Conservation (phyloP, 2,329 filamentous ascomycete genomes). For the Alternaria triticimaculans region DNA sequence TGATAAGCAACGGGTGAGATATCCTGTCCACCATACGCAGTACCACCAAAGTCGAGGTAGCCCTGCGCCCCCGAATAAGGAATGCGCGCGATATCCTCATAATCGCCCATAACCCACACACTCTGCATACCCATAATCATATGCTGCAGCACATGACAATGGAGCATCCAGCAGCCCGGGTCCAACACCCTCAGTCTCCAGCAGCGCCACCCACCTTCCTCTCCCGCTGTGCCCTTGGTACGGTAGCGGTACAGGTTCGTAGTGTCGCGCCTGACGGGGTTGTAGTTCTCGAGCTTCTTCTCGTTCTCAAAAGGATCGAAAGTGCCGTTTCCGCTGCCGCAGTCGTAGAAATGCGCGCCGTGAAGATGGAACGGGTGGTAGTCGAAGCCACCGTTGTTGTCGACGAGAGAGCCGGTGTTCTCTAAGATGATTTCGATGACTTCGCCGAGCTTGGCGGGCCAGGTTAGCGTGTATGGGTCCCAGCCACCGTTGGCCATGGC, state of each 20-base stretch:
- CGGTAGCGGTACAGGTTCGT: constrained; percentile 65
- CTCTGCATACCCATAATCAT: constrained; percentile 63
- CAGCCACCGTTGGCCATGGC: constrained; percentile 61
- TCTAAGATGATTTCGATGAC: constrained; percentile 62
- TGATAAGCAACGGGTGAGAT: constrained; percentile 17
- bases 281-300: constrained; percentile 41
- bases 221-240: constrained; percentile 47
- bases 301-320: constrained; percentile 61
- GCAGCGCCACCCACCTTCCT: constrained; percentile 64
- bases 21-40: constrained; percentile 48
- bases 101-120: constrained; percentile 56
- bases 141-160: constrained; percentile 66
- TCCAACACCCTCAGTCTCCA: constrained; percentile 63
- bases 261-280: constrained; percentile 54
- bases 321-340: constrained; percentile 61
- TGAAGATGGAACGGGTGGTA: constrained; percentile 63
- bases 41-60: constrained; percentile 55
- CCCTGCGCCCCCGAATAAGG: constrained; percentile 48
- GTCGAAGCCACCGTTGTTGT: constrained; percentile 32
- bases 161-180: constrained; percentile 67
- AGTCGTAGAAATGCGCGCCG: constrained; percentile 62
- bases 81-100: constrained; percentile 46
- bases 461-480: constrained; percentile 60
- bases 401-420: constrained; percentile 37
- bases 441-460: constrained; percentile 63